Base-by-base conservation (phyloP, 2,329 filamentous ascomycete genomes). In the Curvularia spicifera region DNA sequence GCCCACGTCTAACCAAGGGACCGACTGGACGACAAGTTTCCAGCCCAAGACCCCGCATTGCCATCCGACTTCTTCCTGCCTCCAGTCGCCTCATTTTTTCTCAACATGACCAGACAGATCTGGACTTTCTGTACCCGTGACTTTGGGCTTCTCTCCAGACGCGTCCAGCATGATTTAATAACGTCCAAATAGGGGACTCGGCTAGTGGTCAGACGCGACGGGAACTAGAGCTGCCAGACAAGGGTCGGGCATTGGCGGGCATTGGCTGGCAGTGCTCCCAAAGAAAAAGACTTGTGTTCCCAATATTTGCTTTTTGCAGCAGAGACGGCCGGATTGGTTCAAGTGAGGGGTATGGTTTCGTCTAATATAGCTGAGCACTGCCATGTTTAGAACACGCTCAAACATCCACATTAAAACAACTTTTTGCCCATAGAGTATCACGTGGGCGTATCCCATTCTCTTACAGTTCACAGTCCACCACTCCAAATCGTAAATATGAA, bases 161-260 rank as follows among this genome's bases (percentile, higher is more conserved):
- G 22, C 33, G 53, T 51, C 53, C 15, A 35, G 40, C 44, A 54
- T 59, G 48, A 47, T 43, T 28, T 7, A 26, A 48, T 22, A 20
- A 29, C 8, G 13, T 45, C 33, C 51, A 61, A 59, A 54, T 50
- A 50, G 56, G 61, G 62, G 60, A 53, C 56, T 59, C 56, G 43
- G 48, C 58, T 63, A 62, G 51, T 31, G 31, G 28, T 49, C 61
- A 62, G 61, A 47, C 24, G 42, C 49, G 40, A 47, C 65, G 61
- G 65, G 63, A 63, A 43, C 61, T 63, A 66, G 40, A 39, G 51
- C 39, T 47, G 50, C 49, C 33, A 44, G 18, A 31, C 47, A 55
- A 46, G 56, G 57, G 40, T 48, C 47, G 15, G 18, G 18, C 18
- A 18, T 18, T 18, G 18, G 18, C 29, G 24, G 47, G 35, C 35